Evolutionary conservation across 148 eudicot species (phyloP).

Genomic region (Beta vulgaris): DNA sequence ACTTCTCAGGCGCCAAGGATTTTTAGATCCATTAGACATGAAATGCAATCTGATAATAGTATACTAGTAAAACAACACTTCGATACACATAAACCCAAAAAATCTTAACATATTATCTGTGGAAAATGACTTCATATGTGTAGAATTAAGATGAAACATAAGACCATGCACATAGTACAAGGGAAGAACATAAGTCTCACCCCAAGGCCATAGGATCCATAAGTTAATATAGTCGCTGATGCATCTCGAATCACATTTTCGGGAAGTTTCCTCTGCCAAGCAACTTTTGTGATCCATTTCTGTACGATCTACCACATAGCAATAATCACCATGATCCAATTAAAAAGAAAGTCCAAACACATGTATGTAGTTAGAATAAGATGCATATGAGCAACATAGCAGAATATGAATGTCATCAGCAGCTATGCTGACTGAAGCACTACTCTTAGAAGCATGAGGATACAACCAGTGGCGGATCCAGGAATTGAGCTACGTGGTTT

Average conservation of each 20-base stretch:
- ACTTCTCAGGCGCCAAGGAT: background rate
- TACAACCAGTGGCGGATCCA: too few species aligned
- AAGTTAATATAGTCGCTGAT: slow-evolving; percentile 51
- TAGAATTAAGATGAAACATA: background rate
- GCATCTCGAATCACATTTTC: slow-evolving; percentile 23
- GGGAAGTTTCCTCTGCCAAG: slow-evolving; percentile 36
- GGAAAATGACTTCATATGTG: background rate
- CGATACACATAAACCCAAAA: background rate
- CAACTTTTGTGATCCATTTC: slow-evolving; percentile 50
- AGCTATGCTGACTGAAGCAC: background rate
- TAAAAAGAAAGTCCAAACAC: background rate
- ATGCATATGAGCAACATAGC: background rate
- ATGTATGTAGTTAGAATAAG: background rate
- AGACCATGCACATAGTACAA: background rate
- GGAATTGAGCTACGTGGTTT: too few species aligned
- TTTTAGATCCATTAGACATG: background rate
- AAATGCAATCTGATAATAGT: background rate
- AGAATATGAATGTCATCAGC: too few species aligned
- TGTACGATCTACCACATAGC: slow-evolving; percentile 36
- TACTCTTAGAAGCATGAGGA: background rate
- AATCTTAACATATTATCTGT: background rate
- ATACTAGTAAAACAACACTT: background rate
- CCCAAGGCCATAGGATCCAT: slow-evolving; percentile 71
- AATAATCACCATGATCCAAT: slow-evolving; percentile 9
- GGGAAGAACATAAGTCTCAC: slow-evolving; percentile 31